These are phyloP conservation scores for Lumnitzera littorea DNA, from an alignment of 345 rosid species.

Conservation along the genomic window DNA sequence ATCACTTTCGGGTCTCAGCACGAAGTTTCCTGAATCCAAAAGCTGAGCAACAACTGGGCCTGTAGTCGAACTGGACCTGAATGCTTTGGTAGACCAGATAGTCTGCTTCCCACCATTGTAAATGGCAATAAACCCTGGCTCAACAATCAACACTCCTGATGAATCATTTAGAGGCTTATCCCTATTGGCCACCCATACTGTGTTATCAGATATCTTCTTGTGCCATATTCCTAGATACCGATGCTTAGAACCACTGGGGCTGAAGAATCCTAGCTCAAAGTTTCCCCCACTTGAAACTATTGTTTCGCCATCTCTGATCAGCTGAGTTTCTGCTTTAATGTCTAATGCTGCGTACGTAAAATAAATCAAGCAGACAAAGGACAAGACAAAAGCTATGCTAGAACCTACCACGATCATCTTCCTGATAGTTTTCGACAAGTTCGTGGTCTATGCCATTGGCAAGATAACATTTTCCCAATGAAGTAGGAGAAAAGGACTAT, in stretches of 20 bases:
- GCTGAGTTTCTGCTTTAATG: conserved; percentile 2
- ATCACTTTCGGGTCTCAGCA: conserved; percentile 18
- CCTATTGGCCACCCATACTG: conserved; percentile 43
- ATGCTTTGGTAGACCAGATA: conserved; percentile 27
- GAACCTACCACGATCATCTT: conserved; percentile 8
- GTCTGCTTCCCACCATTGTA: neutral
- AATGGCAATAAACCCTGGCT: conserved; percentile 13
- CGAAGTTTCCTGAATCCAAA: conserved; percentile 40
- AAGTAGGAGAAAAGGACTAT: too few species aligned
- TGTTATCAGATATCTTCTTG: conserved; percentile 12
- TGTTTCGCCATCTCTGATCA: conserved; percentile 15
- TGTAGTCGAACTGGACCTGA: conserved; percentile 4
- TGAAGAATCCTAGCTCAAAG: conserved; percentile 40
- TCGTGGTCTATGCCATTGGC: neutral
- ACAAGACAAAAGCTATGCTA: conserved; percentile 1
- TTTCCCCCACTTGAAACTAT: conserved; percentile 13
- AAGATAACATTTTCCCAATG: neutral
- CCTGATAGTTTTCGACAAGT: conserved; percentile 1
- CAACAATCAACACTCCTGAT: conserved; percentile 17
- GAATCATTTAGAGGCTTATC: conserved; percentile 23
- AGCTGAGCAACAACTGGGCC: conserved; percentile 26
- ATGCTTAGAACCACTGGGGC: conserved; percentile 9
- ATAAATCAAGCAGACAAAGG: conserved; percentile 7
- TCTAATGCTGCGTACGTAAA: conserved; percentile 1
- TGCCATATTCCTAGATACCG: conserved; percentile 44